Percentiles rank a stretch among this genome's conserved stretches.
Evolutionary conservation across 257 asterid genomes (phyloP).

Genomic region (Scutellaria baicalensis): DNA sequence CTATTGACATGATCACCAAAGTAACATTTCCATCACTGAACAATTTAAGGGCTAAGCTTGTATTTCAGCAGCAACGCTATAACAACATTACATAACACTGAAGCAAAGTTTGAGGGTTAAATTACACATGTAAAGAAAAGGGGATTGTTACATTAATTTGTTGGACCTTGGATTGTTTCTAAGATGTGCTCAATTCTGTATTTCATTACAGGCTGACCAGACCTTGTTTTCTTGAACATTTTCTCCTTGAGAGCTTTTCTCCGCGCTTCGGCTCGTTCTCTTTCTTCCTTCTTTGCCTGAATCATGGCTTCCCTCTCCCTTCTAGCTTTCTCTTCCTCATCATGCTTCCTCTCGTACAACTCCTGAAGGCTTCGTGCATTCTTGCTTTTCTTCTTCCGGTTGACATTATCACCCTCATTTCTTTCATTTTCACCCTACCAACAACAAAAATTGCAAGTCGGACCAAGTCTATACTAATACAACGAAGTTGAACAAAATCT

Average conservation of each 20-base stretch:
- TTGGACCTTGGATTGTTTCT: conserved; percentile 58
- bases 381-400: conserved; percentile 26
- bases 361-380: conserved; percentile 36
- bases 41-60: neutral
- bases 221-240: conserved; percentile 84
- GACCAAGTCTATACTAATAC: neutral
- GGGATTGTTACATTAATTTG: conserved; percentile 10
- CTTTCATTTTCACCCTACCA: conserved; percentile 32
- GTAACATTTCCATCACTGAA: neutral
- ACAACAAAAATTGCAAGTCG: neutral
- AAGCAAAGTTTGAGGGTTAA: neutral
- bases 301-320: conserved; percentile 55
- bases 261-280: conserved; percentile 45
- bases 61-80: neutral
- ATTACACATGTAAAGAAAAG: conserved; percentile 5
- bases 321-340: conserved; percentile 56
- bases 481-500: too few relatives aligned
- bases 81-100: neutral
- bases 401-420: conserved; percentile 12
- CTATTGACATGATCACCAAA: neutral
- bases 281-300: conserved; percentile 49
- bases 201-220: conserved; percentile 95
- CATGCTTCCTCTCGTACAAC: conserved; percentile 52
- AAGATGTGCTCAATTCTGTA: conserved; percentile 85
- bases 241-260: conserved; percentile 62